phyloP scores from a whole-genome alignment of 1,139 yeast genomes.

The Arxiozyma slooffiae region DNA sequence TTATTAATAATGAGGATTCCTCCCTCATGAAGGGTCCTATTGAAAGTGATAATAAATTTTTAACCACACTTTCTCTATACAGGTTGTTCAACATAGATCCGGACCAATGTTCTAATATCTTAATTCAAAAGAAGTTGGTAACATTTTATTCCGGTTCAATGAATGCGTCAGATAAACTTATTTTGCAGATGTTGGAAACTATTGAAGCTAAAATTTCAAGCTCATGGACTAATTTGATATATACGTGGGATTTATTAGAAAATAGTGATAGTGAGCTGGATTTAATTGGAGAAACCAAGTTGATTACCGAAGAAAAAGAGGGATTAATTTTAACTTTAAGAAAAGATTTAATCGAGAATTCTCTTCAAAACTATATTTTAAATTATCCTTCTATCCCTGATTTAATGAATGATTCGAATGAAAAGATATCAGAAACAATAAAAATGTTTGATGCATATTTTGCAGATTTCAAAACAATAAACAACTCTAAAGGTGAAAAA shows the following conservation, averaged over 20 bases:
- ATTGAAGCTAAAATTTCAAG: constrained; percentile 45
- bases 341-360: constrained; percentile 41
- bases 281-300: constrained; percentile 36
- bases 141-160: constrained; percentile 53
- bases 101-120: constrained; percentile 38
- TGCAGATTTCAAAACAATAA: constrained; percentile 17
- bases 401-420: not conserved
- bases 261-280: constrained; percentile 37
- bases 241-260: constrained; percentile 56
- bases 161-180: constrained; percentile 49
- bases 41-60: constrained; percentile 22
- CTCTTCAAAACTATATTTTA: constrained; percentile 36
- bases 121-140: constrained; percentile 42
- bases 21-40: constrained; percentile 25
- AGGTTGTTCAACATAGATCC: constrained; percentile 42
- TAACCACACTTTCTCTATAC: constrained; percentile 38
- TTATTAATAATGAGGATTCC: constrained; percentile 43
- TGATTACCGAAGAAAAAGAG: constrained; percentile 41
- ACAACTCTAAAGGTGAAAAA: not conserved
- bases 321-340: constrained; percentile 49
- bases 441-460: constrained; percentile 28
- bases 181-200: constrained; percentile 44
- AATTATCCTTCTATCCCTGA: constrained; percentile 19
- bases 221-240: constrained; percentile 53
- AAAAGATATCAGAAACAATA: constrained; percentile 12